Evolutionary conservation across 805 yeast genomes (phyloP), one percentile per base, ranked within the genome.

Genomic region (Sungouiozyma ichnusensis): DNA sequence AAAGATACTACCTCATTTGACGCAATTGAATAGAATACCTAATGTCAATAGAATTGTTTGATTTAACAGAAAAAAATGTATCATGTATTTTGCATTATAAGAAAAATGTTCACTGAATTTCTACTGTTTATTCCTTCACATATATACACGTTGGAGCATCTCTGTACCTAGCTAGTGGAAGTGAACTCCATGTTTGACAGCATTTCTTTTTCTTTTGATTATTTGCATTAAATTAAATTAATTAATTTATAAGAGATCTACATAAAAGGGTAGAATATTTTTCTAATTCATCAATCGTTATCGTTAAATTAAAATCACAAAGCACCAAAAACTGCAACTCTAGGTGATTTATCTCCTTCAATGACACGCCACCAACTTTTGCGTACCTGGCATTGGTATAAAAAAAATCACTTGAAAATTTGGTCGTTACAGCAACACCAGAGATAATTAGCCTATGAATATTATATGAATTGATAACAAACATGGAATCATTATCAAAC

Each of bases 391-490:
- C 79, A 60, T 90, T 90, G 58, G 90, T 90, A 70, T 90, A 90
- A 57, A 88, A 90, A 38, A 88, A 85, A 63, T 90, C 97, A 53
- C 90, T 80, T 62, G 88, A 88, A 62, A 90, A 90, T 66, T 92
- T 92, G 33, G 95, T 83, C 20, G 95, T 85, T 19, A 92, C 97
- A 0, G 99, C 90, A 46, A 92, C 81, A 3, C 97, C 97, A 11
- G 95, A 83, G 38, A 92, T 90, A 39, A 92, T 85, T 49, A 92
- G 71, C 47, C 99, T 73, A 64, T 92, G 99, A 48, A 92, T 87
- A 60, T 92, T 92, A 64, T 83, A 90, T 44, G 94, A 82, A 63
- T 92, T 97, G 88, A 92, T 85, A 8, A 90, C 95, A 61, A 92
- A 88, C 45, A 85, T 39, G 33, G 49, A 55, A 33, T 48, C 52